A percentile compares a stretch with the other conserved stretches of the same genome.
Conservation (phyloP, 108 stramenopile genomes). For the Nitzschia palea region DNA sequence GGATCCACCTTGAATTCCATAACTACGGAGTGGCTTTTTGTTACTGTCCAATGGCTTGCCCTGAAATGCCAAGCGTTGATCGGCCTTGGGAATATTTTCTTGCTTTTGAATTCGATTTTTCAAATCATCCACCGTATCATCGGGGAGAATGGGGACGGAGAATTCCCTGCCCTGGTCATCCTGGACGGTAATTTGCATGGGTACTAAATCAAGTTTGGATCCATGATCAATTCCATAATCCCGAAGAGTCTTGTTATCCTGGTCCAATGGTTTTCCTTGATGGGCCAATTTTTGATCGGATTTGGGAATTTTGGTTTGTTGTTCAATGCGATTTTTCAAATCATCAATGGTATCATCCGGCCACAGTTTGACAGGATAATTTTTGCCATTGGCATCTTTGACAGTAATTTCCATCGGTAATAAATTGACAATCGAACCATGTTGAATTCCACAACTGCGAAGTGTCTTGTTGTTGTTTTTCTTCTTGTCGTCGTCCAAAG, state of each 20-base stretch:
- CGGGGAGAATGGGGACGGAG: not conserved
- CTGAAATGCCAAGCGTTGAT: conserved; percentile 17
- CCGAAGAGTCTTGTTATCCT: conserved; percentile 11
- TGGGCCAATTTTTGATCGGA: conserved; percentile 10
- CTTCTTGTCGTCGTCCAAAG: conserved; percentile 4
- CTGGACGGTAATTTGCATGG: conserved; percentile 19
- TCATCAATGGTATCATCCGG: conserved; percentile 21
- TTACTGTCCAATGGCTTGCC: not conserved
- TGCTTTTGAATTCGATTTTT: conserved; percentile 8
- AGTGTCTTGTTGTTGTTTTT: conserved; percentile 9
- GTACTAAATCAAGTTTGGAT: conserved; percentile 3
- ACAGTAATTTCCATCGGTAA: conserved; percentile 32
- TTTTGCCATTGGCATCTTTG: conserved; percentile 7
- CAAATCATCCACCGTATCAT: conserved; percentile 24
- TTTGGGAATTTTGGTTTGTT: conserved; percentile 11
- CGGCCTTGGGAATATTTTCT: conserved; percentile 16
- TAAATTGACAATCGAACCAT: conserved; percentile 12
- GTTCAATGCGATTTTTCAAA: conserved; percentile 15
- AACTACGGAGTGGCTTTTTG: conserved; percentile 2
- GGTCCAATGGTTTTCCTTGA: conserved; percentile 1
- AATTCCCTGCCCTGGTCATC: not conserved
- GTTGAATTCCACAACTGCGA: conserved; percentile 1
- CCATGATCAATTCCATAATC: conserved; percentile 22
- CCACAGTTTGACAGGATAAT: not conserved
- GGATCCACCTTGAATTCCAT: not conserved